Evolutionary conservation across 805 yeast genomes (phyloP).

Genomic region (Saccharomycopsis selenospora): DNA sequence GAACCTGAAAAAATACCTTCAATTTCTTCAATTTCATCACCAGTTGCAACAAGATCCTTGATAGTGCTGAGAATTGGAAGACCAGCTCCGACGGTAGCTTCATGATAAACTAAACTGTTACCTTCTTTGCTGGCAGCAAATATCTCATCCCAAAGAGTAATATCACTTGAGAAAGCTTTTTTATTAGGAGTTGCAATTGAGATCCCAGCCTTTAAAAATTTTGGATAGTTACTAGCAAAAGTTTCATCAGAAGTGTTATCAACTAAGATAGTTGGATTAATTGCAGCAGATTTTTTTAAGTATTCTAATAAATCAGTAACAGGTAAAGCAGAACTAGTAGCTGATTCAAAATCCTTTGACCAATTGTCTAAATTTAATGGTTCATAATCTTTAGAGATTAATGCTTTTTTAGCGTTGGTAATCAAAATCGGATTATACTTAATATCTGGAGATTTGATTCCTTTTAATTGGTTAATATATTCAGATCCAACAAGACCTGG

Average conservation of each 20-base stretch:
- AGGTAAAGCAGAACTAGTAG: conserved; percentile 43
- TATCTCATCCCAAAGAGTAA: conserved; percentile 69
- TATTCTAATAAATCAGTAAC: conserved; percentile 53
- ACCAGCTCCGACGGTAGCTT: conserved; percentile 98
- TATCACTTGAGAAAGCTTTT: conserved; percentile 84
- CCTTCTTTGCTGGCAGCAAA: conserved; percentile 47
- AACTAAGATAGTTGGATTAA: conserved; percentile 70
- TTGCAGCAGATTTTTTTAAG: conserved; percentile 37
- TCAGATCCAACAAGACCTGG: conserved; percentile 96
- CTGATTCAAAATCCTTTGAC: conserved; percentile 40
- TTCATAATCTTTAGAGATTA: conserved; percentile 58
- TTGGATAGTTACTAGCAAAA: conserved; percentile 72
- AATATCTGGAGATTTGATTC: conserved; percentile 48
- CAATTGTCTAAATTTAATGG: conserved; percentile 63
- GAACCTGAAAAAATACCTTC: conserved; percentile 98
- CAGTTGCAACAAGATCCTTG: conserved; percentile 83
- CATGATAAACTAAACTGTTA: conserved; percentile 86
- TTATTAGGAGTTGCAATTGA: conserved; percentile 98
- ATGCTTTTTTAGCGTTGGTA: conserved; percentile 66
- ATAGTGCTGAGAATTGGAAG: conserved; percentile 86
- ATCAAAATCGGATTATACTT: conserved; percentile 72
- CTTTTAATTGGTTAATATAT: conserved; percentile 71
- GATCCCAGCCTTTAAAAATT: conserved; percentile 66
- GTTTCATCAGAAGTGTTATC: conserved; percentile 89
- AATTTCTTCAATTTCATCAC: conserved; percentile 83